phyloP scores from a whole-genome alignment of 805 yeast species.

The Danielozyma ontarioensis region DNA sequence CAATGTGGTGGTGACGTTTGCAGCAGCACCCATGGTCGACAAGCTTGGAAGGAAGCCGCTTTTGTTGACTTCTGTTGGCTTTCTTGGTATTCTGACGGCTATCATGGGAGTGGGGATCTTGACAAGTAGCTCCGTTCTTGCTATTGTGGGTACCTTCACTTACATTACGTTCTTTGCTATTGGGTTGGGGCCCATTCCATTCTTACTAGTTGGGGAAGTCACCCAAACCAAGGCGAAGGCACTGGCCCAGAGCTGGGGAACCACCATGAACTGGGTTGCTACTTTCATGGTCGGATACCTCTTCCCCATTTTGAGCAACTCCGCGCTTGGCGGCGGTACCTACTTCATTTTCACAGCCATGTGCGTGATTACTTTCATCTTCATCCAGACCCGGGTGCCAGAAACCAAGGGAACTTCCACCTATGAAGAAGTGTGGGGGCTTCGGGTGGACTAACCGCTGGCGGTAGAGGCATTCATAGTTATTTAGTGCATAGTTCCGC shows the following conservation, averaged over 20 bases:
- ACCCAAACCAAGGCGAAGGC: conserved; percentile 77
- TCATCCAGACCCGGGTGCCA: conserved; percentile 51
- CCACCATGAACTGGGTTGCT: conserved; percentile 85
- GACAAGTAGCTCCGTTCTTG: conserved; percentile 37
- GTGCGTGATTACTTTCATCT: conserved; percentile 46
- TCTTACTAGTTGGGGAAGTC: conserved; percentile 82
- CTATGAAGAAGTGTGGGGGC: conserved; percentile 69
- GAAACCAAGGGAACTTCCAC: conserved; percentile 67
- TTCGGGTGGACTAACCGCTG: background rate
- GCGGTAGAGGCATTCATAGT: no score
- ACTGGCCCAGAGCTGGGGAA: conserved; percentile 89
- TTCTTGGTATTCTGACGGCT: conserved; percentile 65
- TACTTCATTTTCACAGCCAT: conserved; percentile 66
- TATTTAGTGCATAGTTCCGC: no score
- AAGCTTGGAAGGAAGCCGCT: conserved; percentile 69
- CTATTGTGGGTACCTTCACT: conserved; percentile 60
- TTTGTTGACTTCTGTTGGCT: conserved; percentile 55
- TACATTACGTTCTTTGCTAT: conserved; percentile 85
- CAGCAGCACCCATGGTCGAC: conserved; percentile 75
- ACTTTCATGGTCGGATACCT: conserved; percentile 76
- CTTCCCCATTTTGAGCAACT: conserved; percentile 67
- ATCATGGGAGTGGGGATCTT: conserved; percentile 65
- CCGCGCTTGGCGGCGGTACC: conserved; percentile 67
- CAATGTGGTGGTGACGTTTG: conserved; percentile 69
- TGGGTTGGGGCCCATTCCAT: conserved; percentile 96